Percentiles rank a stretch among this genome's conserved stretches.
phyloP scores from a whole-genome alignment of 768 basidiomycete genomes.

The Mycena amicta region DNA sequence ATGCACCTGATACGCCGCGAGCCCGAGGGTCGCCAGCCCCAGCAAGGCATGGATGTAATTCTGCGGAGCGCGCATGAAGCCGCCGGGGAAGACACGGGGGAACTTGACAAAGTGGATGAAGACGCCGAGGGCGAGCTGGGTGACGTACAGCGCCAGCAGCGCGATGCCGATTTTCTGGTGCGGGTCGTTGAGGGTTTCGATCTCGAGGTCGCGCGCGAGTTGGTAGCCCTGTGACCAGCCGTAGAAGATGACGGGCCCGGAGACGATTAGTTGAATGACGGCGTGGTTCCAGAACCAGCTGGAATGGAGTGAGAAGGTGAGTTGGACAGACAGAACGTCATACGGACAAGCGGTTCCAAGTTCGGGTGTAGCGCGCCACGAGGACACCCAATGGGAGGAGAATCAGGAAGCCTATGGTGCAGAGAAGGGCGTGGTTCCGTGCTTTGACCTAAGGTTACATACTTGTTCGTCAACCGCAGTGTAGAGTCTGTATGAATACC shows the following conservation, averaged over 20 bases:
- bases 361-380: slow-evolving; percentile 56
- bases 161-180: slow-evolving; percentile 56
- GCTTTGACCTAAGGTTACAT: slow-evolving; percentile 32
- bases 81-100: slow-evolving; percentile 35
- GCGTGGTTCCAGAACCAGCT: slow-evolving; percentile 58
- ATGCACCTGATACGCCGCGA: slow-evolving; percentile 57
- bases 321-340: neutral
- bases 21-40: slow-evolving; percentile 54
- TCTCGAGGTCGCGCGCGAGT: slow-evolving; percentile 32
- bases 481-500: neutral
- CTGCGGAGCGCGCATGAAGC: slow-evolving; percentile 44
- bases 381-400: slow-evolving; percentile 62
- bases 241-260: slow-evolving; percentile 55
- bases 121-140: slow-evolving; percentile 50
- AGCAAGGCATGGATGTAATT: slow-evolving; percentile 59
- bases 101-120: slow-evolving; percentile 58
- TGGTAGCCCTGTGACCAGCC: slow-evolving; percentile 50
- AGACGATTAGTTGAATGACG: slow-evolving; percentile 50
- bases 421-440: slow-evolving; percentile 54
- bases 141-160: slow-evolving; percentile 55
- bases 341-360: slow-evolving; percentile 47
- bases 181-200: slow-evolving; percentile 41
- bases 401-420: slow-evolving; percentile 55
- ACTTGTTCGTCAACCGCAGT: neutral
- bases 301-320: neutral